Conservation (phyloP, 2,329 filamentous ascomycete species). For the Verticillium nubilum region DNA sequence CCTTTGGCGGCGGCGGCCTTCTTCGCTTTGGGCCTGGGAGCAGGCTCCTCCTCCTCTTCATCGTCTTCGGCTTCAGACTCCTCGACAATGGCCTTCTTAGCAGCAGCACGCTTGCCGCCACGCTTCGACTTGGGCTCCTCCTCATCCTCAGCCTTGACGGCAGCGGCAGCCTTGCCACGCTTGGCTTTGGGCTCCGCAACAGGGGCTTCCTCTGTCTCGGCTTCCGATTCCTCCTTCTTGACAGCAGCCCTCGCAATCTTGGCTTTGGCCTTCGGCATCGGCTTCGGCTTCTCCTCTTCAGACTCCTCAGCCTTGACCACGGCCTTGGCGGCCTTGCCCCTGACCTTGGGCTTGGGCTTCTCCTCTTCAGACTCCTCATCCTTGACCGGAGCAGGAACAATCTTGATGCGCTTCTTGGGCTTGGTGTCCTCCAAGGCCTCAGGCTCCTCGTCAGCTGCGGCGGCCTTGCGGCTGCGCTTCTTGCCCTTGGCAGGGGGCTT, state of each 20-base stretch:
- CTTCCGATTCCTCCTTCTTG: slow-evolving; percentile 23
- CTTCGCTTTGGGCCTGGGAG: slow-evolving; percentile 25
- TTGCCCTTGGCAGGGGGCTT: slow-evolving; percentile 9
- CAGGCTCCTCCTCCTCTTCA: slow-evolving; percentile 21
- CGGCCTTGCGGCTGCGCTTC: slow-evolving; percentile 11
- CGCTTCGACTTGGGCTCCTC: slow-evolving; percentile 15
- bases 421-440: slow-evolving; percentile 11
- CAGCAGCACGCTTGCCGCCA: not conserved
- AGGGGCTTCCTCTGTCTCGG: slow-evolving; percentile 26
- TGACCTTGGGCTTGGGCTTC: slow-evolving; percentile 1
- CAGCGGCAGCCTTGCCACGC: slow-evolving; percentile 5
- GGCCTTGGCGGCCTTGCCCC: slow-evolving; percentile 21
- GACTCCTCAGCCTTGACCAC: slow-evolving; percentile 19
- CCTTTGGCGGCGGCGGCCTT: slow-evolving; percentile 16
- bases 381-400: slow-evolving; percentile 9
- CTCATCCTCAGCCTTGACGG: slow-evolving; percentile 15
- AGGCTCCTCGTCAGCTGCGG: slow-evolving; percentile 7
- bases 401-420: slow-evolving; percentile 18
- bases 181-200: slow-evolving; percentile 28
- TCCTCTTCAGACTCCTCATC: slow-evolving; percentile 14
- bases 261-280: slow-evolving; percentile 21
- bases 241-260: slow-evolving; percentile 22
- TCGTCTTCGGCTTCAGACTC: slow-evolving; percentile 13
- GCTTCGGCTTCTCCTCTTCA: slow-evolving; percentile 14
- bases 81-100: slow-evolving; percentile 7